These are phyloP conservation scores for Lagenidium giganteum DNA, from an alignment of 352 stramenopile genomes.

Conservation along the genomic window DNA sequence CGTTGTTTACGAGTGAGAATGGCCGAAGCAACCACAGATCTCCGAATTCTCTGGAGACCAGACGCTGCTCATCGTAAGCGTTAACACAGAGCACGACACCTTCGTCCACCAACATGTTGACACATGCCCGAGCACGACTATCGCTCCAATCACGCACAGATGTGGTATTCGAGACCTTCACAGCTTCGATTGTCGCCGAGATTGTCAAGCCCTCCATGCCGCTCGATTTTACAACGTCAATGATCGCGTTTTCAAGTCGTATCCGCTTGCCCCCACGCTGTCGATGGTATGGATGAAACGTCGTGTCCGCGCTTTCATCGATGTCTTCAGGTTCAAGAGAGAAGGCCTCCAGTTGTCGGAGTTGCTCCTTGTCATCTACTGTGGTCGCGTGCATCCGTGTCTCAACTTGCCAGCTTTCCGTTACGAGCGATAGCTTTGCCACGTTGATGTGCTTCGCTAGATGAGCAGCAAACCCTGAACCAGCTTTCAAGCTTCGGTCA, in stretches of 20 bases:
- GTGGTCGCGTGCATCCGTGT: constrained; percentile 51
- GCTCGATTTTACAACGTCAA: too few relatives aligned
- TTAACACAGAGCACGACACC: constrained; percentile 60
- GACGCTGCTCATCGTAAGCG: constrained; percentile 63
- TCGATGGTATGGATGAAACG: too few relatives aligned
- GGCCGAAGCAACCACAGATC: constrained; percentile 64
- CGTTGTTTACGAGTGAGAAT: constrained; percentile 40
- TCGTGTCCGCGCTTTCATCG: too few relatives aligned
- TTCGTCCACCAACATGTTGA: constrained; percentile 48
- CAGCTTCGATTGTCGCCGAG: too few relatives aligned
- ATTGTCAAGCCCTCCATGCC: too few relatives aligned
- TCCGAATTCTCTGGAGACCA: constrained; percentile 54
- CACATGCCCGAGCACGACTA: constrained; percentile 10
- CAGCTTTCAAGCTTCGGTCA: constrained; percentile 56
- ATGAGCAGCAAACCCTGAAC: constrained; percentile 63
- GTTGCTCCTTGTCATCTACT: constrained; percentile 24
- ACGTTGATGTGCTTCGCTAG: constrained; percentile 62
- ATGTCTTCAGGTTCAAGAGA: constrained; percentile 23
- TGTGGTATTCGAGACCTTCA: too few relatives aligned
- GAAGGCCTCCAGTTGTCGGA: constrained; percentile 47
- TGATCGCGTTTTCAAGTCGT: too few relatives aligned
- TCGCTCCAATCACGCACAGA: too few relatives aligned
- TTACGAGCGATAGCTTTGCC: constrained; percentile 49
- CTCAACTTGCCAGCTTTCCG: constrained; percentile 70
- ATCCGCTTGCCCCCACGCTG: too few relatives aligned